Evolutionary conservation across 2,329 filamentous ascomycete genomes (phyloP).

Genomic region (Exophiala sp.): DNA sequence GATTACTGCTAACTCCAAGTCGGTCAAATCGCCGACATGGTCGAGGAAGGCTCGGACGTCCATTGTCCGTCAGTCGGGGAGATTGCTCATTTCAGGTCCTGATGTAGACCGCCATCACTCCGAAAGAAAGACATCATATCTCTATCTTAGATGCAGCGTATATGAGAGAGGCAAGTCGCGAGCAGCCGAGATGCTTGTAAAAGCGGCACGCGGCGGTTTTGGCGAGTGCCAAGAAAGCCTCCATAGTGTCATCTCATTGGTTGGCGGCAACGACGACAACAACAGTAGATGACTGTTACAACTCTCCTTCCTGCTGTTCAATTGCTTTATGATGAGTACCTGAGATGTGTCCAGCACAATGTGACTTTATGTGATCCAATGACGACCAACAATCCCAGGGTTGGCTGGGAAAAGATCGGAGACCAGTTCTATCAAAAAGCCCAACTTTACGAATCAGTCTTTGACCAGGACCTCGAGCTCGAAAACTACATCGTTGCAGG

Average conservation of each 20-base stretch:
- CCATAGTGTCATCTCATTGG: constrained; percentile 3
- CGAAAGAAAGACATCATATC: background rate
- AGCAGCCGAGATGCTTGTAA: background rate
- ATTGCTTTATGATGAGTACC: background rate
- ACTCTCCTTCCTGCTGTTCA: background rate
- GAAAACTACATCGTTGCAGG: constrained; percentile 91
- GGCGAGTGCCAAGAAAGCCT: background rate
- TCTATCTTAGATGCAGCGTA: too few species aligned
- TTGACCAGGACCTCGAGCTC: constrained; percentile 88
- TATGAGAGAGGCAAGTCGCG: too few species aligned
- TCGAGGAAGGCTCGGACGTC: constrained; percentile 60
- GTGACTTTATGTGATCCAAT: constrained; percentile 30
- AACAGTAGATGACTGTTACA: background rate
- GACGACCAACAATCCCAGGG: constrained; percentile 62
- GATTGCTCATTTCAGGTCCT: background rate
- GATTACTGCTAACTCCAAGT: constrained; percentile 81
- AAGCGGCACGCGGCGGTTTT: background rate
- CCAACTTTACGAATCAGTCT: constrained; percentile 87
- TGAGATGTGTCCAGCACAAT: background rate
- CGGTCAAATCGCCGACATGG: constrained; percentile 74
- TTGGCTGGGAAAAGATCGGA: constrained; percentile 91
- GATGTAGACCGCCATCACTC: background rate
- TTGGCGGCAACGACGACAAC: constrained; percentile 6
- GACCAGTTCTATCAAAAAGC: constrained; percentile 94
- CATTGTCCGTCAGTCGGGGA: constrained; percentile 44